These are phyloP conservation scores for Leucaena leucocephala DNA, from an alignment of 306 rosid species.

Conservation along the genomic window DNA sequence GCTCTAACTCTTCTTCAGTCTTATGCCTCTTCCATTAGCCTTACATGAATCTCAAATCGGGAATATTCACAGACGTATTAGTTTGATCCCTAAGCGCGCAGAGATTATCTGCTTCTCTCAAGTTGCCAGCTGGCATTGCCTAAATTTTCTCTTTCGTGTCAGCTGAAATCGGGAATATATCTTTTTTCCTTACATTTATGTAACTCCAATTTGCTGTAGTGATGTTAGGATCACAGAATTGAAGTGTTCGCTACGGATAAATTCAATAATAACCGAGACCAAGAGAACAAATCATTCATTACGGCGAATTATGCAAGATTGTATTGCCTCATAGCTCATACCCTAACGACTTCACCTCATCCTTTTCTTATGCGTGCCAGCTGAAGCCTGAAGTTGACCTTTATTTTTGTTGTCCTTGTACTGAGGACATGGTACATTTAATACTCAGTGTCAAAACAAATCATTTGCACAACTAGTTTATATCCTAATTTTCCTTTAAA, in stretches of 20 bases:
- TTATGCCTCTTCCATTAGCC: constrained; percentile 78
- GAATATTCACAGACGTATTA: constrained; percentile 34
- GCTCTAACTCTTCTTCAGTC: constrained; percentile 82
- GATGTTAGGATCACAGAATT: constrained; percentile 35
- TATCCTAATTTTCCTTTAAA: neutral
- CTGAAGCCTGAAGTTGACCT: constrained; percentile 30
- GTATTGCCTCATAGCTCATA: neutral
- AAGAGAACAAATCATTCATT: neutral
- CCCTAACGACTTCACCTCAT: constrained; percentile 32
- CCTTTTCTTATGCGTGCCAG: constrained; percentile 33
- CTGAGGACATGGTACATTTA: neutral
- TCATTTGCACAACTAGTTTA: constrained; percentile 12
- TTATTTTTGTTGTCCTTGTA: neutral
- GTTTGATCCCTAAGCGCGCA: constrained; percentile 35
- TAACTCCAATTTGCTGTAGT: constrained; percentile 35
- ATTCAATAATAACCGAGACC: constrained; percentile 40
- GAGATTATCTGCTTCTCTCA: constrained; percentile 30
- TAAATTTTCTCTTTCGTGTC: constrained; percentile 33
- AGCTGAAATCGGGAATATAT: constrained; percentile 31
- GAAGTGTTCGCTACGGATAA: constrained; percentile 29
- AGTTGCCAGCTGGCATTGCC: constrained; percentile 40
- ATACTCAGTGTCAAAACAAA: neutral
- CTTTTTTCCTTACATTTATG: constrained; percentile 22
- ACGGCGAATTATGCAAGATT: neutral
- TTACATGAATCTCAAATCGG: constrained; percentile 44